Evolutionary conservation across 2,329 filamentous ascomycete genomes (phyloP).

Genomic region (Fusarium clavum): DNA sequence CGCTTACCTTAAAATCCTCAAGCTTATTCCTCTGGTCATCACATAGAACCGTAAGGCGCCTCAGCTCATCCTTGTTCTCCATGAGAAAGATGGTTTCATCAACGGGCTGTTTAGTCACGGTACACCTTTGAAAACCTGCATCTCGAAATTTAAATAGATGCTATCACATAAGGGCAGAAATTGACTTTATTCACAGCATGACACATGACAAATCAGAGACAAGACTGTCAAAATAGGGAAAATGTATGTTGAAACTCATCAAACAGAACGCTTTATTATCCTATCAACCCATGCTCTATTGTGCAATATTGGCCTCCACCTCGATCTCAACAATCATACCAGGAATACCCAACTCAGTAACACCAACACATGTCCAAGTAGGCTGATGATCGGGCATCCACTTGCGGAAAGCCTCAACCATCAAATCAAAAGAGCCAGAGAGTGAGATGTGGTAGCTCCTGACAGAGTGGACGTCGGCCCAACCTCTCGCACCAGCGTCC

Average conservation of each 20-base stretch:
- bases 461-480: constrained; percentile 65
- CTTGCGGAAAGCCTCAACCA: constrained; percentile 61
- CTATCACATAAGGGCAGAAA: background rate
- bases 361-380: constrained; percentile 66
- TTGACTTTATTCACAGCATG: background rate
- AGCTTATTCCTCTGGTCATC: no score
- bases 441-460: constrained; percentile 59
- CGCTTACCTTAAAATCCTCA: no score
- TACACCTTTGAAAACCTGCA: background rate
- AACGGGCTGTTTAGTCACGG: no score
- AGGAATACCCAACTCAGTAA: constrained; percentile 58
- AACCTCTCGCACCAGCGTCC: constrained; percentile 66
- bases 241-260: rapidly evolving
- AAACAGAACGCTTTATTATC: background rate
- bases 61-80: no score
- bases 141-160: background rate
- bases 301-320: constrained; percentile 56
- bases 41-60: no score
- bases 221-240: background rate
- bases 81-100: no score
- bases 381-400: constrained; percentile 65
- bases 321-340: constrained; percentile 71
- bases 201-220: background rate
- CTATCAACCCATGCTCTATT: background rate
- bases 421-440: constrained; percentile 53